These are phyloP conservation scores for Barnettozyma sucrosica DNA, from an alignment of 805 yeast species.

Conservation along the genomic window DNA sequence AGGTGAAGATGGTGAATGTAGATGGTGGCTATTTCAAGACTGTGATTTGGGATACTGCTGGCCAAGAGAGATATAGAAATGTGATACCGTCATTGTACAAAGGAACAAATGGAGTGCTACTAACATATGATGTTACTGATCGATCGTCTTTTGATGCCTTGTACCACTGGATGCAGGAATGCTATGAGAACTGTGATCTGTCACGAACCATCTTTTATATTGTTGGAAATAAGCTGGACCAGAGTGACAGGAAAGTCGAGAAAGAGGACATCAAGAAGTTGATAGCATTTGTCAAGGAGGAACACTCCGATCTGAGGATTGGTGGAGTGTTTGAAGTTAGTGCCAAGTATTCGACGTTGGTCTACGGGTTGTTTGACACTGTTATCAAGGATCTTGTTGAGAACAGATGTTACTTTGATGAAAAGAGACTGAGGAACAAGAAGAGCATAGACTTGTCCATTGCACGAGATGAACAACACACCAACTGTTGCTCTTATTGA, in stretches of 20 bases:
- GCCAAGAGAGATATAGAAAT: constrained; percentile 43
- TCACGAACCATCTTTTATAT: constrained; percentile 33
- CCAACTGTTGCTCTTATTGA: constrained; percentile 23
- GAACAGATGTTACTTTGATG: constrained; percentile 33
- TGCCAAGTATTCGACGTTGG: constrained; percentile 36
- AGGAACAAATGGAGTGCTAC: constrained; percentile 40
- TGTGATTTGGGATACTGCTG: constrained; percentile 47
- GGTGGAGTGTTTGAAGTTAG: constrained; percentile 42
- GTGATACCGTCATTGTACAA: constrained; percentile 40
- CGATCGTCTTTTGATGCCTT: constrained; percentile 31
- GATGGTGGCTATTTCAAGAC: constrained; percentile 40
- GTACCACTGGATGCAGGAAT: constrained; percentile 38
- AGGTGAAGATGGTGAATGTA: constrained; percentile 37
- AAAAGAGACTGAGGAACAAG: constrained; percentile 21
- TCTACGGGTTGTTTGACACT: constrained; percentile 33
- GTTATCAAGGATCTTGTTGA: constrained; percentile 37
- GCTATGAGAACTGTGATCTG: constrained; percentile 31
- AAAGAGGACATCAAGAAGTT: constrained; percentile 34
- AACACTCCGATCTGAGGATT: constrained; percentile 28
- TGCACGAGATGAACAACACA: constrained; percentile 21
- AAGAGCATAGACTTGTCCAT: constrained; percentile 25
- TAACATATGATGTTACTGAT: constrained; percentile 41
- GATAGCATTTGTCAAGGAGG: constrained; percentile 26
- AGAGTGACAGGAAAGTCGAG: constrained; percentile 32
- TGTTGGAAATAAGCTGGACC: constrained; percentile 42